phyloP scores from a whole-genome alignment of 148 eudicot genomes.

The Fagopyrum homotropicum region DNA sequence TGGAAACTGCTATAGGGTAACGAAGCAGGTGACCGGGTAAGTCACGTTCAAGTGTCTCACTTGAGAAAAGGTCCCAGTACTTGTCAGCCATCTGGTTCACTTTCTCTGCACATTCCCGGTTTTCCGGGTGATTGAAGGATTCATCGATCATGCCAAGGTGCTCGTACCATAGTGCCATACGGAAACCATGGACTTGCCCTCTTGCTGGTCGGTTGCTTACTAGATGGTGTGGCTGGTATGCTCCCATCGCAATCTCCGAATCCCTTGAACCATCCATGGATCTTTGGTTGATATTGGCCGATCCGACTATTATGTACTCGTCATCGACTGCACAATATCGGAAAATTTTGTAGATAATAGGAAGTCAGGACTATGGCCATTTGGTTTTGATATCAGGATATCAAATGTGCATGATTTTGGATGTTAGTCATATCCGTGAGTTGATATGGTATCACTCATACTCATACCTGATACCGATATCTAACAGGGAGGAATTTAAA shows the following conservation, averaged over 20 bases:
- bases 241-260: conserved; percentile 80
- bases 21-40: conserved; percentile 79
- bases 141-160: conserved; percentile 83
- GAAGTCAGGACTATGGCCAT: neutral
- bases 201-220: conserved; percentile 42
- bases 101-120: conserved; percentile 37
- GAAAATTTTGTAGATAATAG: neutral
- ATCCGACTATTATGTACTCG: conserved; percentile 71
- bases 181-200: conserved; percentile 71
- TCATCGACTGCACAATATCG: conserved; percentile 46
- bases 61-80: conserved; percentile 62
- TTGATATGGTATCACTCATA: too few species aligned
- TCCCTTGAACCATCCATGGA: conserved; percentile 84
- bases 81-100: conserved; percentile 57
- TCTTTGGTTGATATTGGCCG: conserved; percentile 85
- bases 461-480: too few species aligned
- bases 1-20: conserved; percentile 57
- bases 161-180: conserved; percentile 86
- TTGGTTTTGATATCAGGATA: too few species aligned
- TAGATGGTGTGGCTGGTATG: conserved; percentile 69
- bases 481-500: neutral
- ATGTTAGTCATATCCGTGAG: too few species aligned
- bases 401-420: too few species aligned
- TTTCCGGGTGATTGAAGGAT: conserved; percentile 46
- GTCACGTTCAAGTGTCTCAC: conserved; percentile 50